These are phyloP conservation scores for Xylaria sp. DNA, from an alignment of 2,329 filamentous ascomycete species.

Conservation along the genomic window DNA sequence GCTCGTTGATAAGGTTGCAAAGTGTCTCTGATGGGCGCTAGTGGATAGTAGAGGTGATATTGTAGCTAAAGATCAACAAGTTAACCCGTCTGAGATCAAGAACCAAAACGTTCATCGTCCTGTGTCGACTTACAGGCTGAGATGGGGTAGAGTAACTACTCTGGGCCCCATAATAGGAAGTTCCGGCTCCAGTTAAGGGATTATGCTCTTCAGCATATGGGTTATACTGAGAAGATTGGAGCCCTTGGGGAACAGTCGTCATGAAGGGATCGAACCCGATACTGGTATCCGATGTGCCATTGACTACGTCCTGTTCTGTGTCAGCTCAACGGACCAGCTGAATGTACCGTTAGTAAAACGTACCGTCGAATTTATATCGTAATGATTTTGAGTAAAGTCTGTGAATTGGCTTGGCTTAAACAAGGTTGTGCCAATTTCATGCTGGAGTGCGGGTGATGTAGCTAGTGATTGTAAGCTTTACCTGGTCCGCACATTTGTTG, in stretches of 20 bases:
- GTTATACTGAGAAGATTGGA: slow-evolving; percentile 63
- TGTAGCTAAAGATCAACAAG: slow-evolving; percentile 61
- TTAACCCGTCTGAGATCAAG: neutral
- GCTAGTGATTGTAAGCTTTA: slow-evolving; percentile 34
- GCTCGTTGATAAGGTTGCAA: slow-evolving; percentile 84
- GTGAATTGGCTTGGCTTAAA: slow-evolving; percentile 64
- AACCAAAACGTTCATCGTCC: neutral
- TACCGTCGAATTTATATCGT: slow-evolving; percentile 58
- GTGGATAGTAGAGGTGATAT: slow-evolving; percentile 91
- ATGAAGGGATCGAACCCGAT: slow-evolving; percentile 70
- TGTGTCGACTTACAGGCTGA: slow-evolving; percentile 61
- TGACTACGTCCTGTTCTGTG: slow-evolving; percentile 33
- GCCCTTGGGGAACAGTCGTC: slow-evolving; percentile 57
- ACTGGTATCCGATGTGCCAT: slow-evolving; percentile 38
- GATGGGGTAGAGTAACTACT: slow-evolving; percentile 56
- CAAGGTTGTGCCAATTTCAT: slow-evolving; percentile 50
- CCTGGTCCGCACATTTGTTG: neutral
- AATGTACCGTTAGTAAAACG: slow-evolving; percentile 27
- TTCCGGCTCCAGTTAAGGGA: slow-evolving; percentile 59
- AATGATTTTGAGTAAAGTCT: slow-evolving; percentile 63
- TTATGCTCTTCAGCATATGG: slow-evolving; percentile 79
- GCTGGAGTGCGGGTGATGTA: slow-evolving; percentile 47
- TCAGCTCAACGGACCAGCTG: slow-evolving; percentile 25
- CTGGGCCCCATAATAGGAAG: slow-evolving; percentile 71
- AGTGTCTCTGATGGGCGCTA: slow-evolving; percentile 76